Percentiles rank a stretch among this genome's conserved stretches.
phyloP scores from a whole-genome alignment of 306 rosid species.

The Quercus rubra region DNA sequence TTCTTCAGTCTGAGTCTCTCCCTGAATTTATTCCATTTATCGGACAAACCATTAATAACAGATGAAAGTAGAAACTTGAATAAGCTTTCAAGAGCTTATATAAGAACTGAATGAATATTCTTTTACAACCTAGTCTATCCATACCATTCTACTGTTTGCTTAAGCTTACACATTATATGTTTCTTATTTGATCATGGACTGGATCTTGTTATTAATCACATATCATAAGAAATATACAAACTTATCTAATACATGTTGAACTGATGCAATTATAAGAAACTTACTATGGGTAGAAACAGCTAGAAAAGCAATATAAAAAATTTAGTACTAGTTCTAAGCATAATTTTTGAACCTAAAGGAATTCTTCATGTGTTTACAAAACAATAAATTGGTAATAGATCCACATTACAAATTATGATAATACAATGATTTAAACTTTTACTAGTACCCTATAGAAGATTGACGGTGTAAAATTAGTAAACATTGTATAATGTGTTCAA shows the following conservation, averaged over 20 bases:
- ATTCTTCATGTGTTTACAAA: background rate
- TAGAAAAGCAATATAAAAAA: background rate
- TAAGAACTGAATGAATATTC: background rate
- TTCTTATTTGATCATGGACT: background rate
- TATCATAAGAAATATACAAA: background rate
- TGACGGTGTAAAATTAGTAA: background rate
- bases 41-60: too few relatives aligned
- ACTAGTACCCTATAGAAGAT: background rate
- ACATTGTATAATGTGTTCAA: background rate
- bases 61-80: too few relatives aligned
- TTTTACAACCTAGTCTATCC: background rate
- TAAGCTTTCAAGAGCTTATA: background rate
- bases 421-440: background rate
- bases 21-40: too few relatives aligned
- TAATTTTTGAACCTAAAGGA: background rate
- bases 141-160: background rate
- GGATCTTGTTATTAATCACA: background rate
- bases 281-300: background rate
- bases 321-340: background rate
- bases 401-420: background rate
- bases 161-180: background rate
- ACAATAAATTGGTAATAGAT: background rate
- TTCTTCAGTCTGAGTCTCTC: conserved; percentile 6
- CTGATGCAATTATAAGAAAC: background rate
- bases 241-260: background rate